These are phyloP conservation scores for Nannochloropsis gaditana DNA, from an alignment of 108 stramenopile genomes.

Conservation along the genomic window DNA sequence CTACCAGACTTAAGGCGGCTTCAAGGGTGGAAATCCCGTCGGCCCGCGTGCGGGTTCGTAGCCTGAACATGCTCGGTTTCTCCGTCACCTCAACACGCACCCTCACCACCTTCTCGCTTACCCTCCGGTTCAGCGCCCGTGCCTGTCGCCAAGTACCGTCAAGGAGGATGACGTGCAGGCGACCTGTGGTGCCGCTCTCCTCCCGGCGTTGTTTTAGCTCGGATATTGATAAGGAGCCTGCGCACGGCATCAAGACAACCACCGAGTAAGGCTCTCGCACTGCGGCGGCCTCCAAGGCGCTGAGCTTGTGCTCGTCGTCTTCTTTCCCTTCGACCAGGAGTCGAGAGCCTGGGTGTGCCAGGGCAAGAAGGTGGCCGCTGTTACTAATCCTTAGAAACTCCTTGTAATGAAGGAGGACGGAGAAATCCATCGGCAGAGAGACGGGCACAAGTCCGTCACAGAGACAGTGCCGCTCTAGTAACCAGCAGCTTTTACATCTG, in stretches of 20 bases:
- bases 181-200: not conserved
- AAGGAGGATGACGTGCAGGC: not conserved
- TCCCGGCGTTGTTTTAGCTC: not conserved
- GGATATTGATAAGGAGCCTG: not conserved
- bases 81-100: not conserved
- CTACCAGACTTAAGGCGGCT: not conserved
- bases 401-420: not conserved
- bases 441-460: constrained; percentile 1
- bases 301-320: not conserved
- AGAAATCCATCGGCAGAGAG: constrained; percentile 2
- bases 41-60: not conserved
- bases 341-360: not conserved
- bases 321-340: not conserved
- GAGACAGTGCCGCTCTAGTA: not conserved
- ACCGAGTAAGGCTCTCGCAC: not conserved
- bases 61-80: not conserved
- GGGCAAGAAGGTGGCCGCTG: not conserved
- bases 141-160: not conserved
- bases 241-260: constrained; percentile 4
- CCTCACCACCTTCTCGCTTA: not conserved
- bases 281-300: not conserved
- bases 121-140: constrained; percentile 15
- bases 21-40: constrained; percentile 1
- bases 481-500: not conserved
- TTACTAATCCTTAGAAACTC: not conserved